Percentiles rank a stretch among this genome's conserved stretches.
These are phyloP conservation scores for Starmerella apis DNA, from an alignment of 805 yeast genomes.

Conservation along the genomic window DNA sequence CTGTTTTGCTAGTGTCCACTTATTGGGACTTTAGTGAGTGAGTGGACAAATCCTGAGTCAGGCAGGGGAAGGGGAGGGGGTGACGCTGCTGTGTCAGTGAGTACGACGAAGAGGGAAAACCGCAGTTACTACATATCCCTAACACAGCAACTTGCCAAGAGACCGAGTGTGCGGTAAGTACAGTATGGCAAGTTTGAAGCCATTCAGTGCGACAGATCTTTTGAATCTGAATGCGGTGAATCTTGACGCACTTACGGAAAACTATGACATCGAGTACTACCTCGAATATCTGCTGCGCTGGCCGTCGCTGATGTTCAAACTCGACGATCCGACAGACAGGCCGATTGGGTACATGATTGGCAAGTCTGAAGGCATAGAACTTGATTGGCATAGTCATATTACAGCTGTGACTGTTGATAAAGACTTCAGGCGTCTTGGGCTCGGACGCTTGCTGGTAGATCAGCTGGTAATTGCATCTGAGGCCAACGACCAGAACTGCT, in stretches of 20 bases:
- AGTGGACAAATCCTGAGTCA: too few relatives aligned
- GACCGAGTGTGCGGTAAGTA: too few relatives aligned
- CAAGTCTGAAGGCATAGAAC: slow-evolving; percentile 79
- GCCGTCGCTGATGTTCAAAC: slow-evolving; percentile 84
- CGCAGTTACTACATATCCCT: too few relatives aligned
- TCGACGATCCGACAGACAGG: slow-evolving; percentile 35
- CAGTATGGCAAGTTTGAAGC: slow-evolving; percentile 68
- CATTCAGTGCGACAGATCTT: slow-evolving; percentile 79
- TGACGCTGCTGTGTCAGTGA: too few relatives aligned
- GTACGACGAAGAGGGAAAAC: too few relatives aligned
- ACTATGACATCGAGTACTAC: slow-evolving; percentile 75
- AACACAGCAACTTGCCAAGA: too few relatives aligned
- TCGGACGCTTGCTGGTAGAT: slow-evolving; percentile 70
- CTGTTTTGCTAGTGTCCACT: too few relatives aligned
- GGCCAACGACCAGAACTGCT: slow-evolving; percentile 65
- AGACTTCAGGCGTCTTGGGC: slow-evolving; percentile 70
- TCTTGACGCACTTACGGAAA: slow-evolving; percentile 83
- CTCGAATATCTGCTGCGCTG: slow-evolving; percentile 70
- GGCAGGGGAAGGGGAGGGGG: too few relatives aligned
- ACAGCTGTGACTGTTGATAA: slow-evolving; percentile 89
- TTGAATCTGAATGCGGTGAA: slow-evolving; percentile 65
- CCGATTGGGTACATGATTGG: slow-evolving; percentile 61
- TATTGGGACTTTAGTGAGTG: too few relatives aligned
- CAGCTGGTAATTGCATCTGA: slow-evolving; percentile 66
- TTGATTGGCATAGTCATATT: slow-evolving; percentile 92